Percentiles rank a stretch among this genome's conserved stretches.
phyloP scores from a whole-genome alignment of 1,139 yeast species.

The Hyphopichia wangnamkhiaoensis region DNA sequence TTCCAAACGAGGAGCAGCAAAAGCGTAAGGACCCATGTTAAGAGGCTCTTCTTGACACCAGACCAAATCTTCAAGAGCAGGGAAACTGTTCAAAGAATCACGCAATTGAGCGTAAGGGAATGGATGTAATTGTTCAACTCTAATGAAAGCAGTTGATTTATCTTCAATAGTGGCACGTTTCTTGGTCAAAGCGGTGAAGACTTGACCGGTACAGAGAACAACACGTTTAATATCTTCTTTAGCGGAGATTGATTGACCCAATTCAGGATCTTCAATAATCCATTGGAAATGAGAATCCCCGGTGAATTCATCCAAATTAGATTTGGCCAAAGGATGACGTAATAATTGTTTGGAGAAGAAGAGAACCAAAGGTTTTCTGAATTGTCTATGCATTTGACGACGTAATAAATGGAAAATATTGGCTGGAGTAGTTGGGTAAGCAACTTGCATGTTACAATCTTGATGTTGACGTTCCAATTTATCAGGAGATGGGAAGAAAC shows the following conservation, averaged over 20 bases:
- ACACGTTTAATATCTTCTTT: constrained; percentile 88
- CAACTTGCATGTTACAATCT: constrained; percentile 97
- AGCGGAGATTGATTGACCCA: constrained; percentile 71
- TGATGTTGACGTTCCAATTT: constrained; percentile 97
- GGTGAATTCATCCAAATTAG: constrained; percentile 78
- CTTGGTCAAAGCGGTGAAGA: constrained; percentile 87
- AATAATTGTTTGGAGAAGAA: constrained; percentile 92
- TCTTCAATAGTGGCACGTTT: constrained; percentile 76
- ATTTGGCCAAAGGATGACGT: constrained; percentile 98
- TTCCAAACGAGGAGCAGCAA: constrained; percentile 75
- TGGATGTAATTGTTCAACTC: constrained; percentile 95
- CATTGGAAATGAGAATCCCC: constrained; percentile 93
- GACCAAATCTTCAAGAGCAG: constrained; percentile 82
- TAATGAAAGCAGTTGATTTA: constrained; percentile 83
- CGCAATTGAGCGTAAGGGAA: constrained; percentile 97
- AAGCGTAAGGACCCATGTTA: constrained; percentile 92
- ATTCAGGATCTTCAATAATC: constrained; percentile 89
- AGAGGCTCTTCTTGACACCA: constrained; percentile 99
- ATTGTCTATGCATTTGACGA: constrained; percentile 99
- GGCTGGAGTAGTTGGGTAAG: constrained; percentile 97
- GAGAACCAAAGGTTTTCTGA: constrained; percentile 90
- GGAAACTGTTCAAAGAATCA: constrained; percentile 78
- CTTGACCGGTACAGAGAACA: constrained; percentile 89
- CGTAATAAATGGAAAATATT: constrained; percentile 95
- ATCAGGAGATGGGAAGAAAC: constrained; percentile 86